Percentiles rank a stretch among this genome's conserved stretches.
Evolutionary conservation across 1,139 yeast genomes (phyloP).

Genomic region (Lodderomyces oxycetoniae): DNA sequence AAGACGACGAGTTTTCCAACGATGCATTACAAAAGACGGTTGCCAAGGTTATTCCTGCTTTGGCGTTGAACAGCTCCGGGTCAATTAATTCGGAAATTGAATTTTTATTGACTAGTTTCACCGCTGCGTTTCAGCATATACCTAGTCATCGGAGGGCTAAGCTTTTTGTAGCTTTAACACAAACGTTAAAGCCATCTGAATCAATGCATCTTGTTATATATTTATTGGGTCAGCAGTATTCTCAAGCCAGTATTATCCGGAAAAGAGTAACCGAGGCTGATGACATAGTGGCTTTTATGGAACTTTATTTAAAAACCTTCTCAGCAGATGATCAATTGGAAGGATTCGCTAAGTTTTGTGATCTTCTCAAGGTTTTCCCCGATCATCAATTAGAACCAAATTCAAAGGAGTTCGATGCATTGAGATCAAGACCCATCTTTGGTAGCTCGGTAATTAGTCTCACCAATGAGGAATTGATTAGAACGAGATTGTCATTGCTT

Average conservation of each 20-base stretch:
- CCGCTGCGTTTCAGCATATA: conserved; percentile 89
- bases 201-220: conserved; percentile 72
- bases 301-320: conserved; percentile 65
- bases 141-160: conserved; percentile 95
- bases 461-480: conserved; percentile 44
- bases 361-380: conserved; percentile 53
- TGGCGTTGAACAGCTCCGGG: conserved; percentile 57
- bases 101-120: conserved; percentile 80
- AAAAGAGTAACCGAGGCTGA: conserved; percentile 60
- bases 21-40: conserved; percentile 92
- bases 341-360: conserved; percentile 53
- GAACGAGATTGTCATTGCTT: conserved; percentile 49
- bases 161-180: conserved; percentile 71
- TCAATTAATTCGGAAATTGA: conserved; percentile 63
- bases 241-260: conserved; percentile 47
- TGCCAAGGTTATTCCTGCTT: conserved; percentile 84
- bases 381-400: conserved; percentile 31
- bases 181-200: conserved; percentile 64
- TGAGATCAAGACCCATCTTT: conserved; percentile 56
- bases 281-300: conserved; percentile 64
- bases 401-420: conserved; percentile 31
- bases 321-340: conserved; percentile 62
- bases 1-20: conserved; percentile 92
- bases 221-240: conserved; percentile 75
- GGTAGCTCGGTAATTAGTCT: conserved; percentile 56